Percentiles rank a stretch among this genome's conserved stretches.
These are phyloP conservation scores for Fusarium verrucosum DNA, from an alignment of 2,329 filamentous ascomycete species.

Conservation along the genomic window DNA sequence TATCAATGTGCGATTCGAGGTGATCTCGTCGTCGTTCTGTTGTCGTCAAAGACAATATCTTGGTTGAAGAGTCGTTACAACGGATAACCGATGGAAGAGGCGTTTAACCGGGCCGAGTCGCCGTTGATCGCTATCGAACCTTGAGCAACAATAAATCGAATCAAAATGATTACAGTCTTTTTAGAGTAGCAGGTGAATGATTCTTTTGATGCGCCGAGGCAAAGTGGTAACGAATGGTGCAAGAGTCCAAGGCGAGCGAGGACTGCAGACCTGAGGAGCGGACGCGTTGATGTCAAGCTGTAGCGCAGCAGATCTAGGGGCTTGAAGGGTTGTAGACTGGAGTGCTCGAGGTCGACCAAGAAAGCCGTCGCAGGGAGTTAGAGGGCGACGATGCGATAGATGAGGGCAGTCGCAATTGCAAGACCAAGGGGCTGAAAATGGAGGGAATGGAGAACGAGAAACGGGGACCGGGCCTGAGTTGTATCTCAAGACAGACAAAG, in stretches of 20 bases:
- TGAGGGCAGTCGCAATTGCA: slow-evolving; percentile 43
- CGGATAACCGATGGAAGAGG: slow-evolving; percentile 22
- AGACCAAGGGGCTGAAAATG: slow-evolving; percentile 36
- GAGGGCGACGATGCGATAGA: slow-evolving; percentile 35
- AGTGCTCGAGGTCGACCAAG: slow-evolving; percentile 9
- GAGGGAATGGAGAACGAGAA: slow-evolving; percentile 38
- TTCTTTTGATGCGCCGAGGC: slow-evolving; percentile 22
- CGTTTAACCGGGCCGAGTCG: slow-evolving; percentile 32
- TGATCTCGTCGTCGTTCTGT: slow-evolving; percentile 1
- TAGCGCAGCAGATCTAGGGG: slow-evolving; percentile 10
- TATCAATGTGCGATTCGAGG: slow-evolving; percentile 2
- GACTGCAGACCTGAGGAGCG: slow-evolving; percentile 15
- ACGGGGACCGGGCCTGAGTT: slow-evolving; percentile 43
- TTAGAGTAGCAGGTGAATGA: background rate
- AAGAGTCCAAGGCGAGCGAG: slow-evolving; percentile 20
- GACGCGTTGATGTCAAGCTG: slow-evolving; percentile 25
- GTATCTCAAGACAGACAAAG: slow-evolving; percentile 45
- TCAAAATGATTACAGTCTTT: background rate
- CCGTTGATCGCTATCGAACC: slow-evolving; percentile 15
- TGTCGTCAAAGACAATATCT: slow-evolving; percentile 3
- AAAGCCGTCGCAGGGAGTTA: slow-evolving; percentile 23
- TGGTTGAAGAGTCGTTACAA: slow-evolving; percentile 18
- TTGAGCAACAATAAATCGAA: background rate
- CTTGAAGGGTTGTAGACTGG: slow-evolving; percentile 16
- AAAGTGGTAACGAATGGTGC: slow-evolving; percentile 7